Evolutionary conservation across 2,329 filamentous ascomycete genomes (phyloP), one percentile per base, ranked within the genome.

Genomic region (Cercospora zeina): DNA sequence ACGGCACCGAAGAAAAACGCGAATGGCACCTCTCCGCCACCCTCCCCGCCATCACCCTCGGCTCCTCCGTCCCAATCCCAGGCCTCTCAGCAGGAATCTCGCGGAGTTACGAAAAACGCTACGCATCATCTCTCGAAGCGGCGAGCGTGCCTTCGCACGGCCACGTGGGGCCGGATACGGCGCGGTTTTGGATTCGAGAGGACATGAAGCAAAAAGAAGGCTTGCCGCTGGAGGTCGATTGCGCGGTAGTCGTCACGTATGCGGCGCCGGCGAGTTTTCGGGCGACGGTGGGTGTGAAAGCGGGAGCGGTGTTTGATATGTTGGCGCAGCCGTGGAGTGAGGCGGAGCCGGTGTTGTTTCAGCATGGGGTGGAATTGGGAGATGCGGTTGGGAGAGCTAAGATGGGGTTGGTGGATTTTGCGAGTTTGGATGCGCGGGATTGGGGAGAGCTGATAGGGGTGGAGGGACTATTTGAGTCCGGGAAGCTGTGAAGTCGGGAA

Each of bases 301-400:
- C 60, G 6, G 63, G 65, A 1, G 63, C 59, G 1, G 56, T 65
- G 3, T 64, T 64, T 50, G 63, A 65, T 42, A 51, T 65, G 36
- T 47, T 63, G 5, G 65, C 65, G 8, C 45, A 45, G 33, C 65
- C 65, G 3, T 64, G 61, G 61, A 36, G 27, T n/a, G 37, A 34
- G 7, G 42, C 59, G 19, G 56, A 54, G 42, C 63, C 61, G 9
- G 31, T 67, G 11, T n/a, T 62, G 10, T 54, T 65, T 19, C 45
- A 58, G 49, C 56, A 62, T 31, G 65, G 63, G 4, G 33, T 61
- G 1, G 63, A 63, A 21, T 36, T 55, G 21, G 65, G 63, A 16
- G 24, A 59, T 30, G 24, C 30, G 27, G 7, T 47, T 11, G 42
- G 37, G 9, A 21, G 10, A 3, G 42, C 21, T 6, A 45, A 10